Base-by-base conservation (phyloP, 2,329 filamentous ascomycete species). In the Cladosporium sp. region DNA sequence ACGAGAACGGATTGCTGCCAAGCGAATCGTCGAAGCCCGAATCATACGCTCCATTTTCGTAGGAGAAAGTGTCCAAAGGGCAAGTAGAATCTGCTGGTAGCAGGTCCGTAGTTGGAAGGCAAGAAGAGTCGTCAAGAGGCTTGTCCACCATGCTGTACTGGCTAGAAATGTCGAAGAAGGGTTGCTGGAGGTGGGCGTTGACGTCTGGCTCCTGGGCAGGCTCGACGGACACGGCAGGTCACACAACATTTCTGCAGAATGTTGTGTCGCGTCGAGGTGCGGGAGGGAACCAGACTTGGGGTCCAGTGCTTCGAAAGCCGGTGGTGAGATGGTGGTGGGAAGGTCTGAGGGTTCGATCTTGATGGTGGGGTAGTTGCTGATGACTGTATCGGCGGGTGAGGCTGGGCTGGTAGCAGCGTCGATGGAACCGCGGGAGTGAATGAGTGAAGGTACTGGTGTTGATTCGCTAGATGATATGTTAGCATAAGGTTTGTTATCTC, bases 211-310 rank as follows among this genome's bases (percentile, higher is more conserved):
- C 65, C 62, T 66, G 66, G 58, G 67, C 65, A 55, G 63, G 69
- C 66, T 70, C 88, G 89, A 93, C 88, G 86, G 94, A 97, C 94
- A 99, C 94, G 89, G 94, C 94, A 96, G 94, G 94, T 96, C 94
- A 78, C 88, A 97, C 94, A 97, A 97, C 93, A 97, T 88, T 92
- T 84, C 94, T 84, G 94, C 94, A 97, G 94, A 92, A 96, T 95
- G 92, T 97, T 97, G 94, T 97, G 92, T 94, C 94, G 68, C 64
- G 65, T 74, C 74, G 61, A 68, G 59, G 55, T 58, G 55, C 50
- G 57, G 19, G 17, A 55, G 57, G 37, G 59, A 61, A 59, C 62
- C 63, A 57, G 59, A 60, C 58, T 66, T 67, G 58, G 65, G 54
- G 45, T 59, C 62, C 36, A 64, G 59, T 36, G 60, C 60, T 56